phyloP scores from a whole-genome alignment of 139 green algal species.

The Dunaliella primolecta region DNA sequence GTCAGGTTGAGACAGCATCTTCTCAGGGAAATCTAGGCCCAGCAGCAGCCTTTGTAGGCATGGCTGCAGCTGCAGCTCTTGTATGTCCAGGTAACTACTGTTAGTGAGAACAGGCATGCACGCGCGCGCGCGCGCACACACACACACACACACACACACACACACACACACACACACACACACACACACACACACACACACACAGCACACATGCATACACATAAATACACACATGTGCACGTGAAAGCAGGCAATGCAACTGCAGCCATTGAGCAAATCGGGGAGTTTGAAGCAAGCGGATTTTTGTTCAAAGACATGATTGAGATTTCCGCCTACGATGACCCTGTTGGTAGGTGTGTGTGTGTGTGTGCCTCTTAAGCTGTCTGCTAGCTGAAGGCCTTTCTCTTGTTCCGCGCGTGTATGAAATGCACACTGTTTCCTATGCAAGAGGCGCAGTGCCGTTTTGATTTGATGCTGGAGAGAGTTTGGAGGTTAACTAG shows the following conservation, averaged over 20 bases:
- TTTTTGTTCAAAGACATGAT: slow-evolving; percentile 82
- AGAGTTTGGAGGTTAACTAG: neutral
- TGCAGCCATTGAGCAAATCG: slow-evolving; percentile 51
- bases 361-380: too few species aligned
- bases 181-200: slow-evolving; percentile 15
- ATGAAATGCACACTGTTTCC: neutral
- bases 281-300: slow-evolving; percentile 64
- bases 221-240: neutral
- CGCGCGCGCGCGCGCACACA: neutral
- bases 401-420: neutral
- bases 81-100: too few species aligned
- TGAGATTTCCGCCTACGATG: slow-evolving; percentile 61
- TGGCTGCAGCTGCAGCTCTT: too few species aligned
- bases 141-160: slow-evolving; percentile 12
- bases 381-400: neutral
- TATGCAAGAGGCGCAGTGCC: neutral
- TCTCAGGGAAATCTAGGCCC: too few species aligned
- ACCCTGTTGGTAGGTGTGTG: slow-evolving; percentile 58
- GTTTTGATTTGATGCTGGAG: neutral
- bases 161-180: slow-evolving; percentile 12
- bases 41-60: too few species aligned
- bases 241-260: neutral
- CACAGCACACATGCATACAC: neutral
- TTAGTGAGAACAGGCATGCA: neutral
- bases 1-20: too few species aligned